Percentiles rank a stretch among this genome's conserved stretches.
Evolutionary conservation across 176 grass and related monocot genomes (phyloP).

Genomic region (Avena atlantica): DNA sequence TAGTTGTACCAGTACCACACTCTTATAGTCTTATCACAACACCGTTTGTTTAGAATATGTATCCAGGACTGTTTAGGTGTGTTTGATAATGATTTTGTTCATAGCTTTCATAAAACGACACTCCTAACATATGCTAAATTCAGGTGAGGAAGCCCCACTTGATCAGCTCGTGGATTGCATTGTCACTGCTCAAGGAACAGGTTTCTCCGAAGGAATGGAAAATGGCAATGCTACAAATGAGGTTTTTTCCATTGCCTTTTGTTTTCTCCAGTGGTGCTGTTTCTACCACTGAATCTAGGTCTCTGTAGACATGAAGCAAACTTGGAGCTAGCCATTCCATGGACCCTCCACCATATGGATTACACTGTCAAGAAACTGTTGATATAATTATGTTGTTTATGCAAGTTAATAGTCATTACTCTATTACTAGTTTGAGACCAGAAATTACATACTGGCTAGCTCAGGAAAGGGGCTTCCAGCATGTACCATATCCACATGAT

Average conservation of each 20-base stretch:
- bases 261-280: constrained; percentile 16
- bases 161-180: constrained; percentile 77
- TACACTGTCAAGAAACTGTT: constrained; percentile 12
- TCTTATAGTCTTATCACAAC: neutral
- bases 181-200: constrained; percentile 59
- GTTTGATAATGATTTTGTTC: neutral
- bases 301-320: neutral
- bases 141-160: constrained; percentile 70
- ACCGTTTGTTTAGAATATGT: neutral
- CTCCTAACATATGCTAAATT: constrained; percentile 45
- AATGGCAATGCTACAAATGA: constrained; percentile 51
- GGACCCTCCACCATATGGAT: neutral
- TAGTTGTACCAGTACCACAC: neutral
- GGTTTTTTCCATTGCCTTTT: constrained; percentile 32
- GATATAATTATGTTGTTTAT: constrained; percentile 21
- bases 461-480: constrained; percentile 5
- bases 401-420: neutral
- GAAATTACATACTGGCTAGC: constrained; percentile 33
- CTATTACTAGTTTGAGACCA: constrained; percentile 9
- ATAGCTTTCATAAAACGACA: neutral
- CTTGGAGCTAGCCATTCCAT: neutral
- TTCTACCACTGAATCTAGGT: constrained; percentile 14
- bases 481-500: neutral
- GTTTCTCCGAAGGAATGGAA: constrained; percentile 39
- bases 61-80: neutral